These are phyloP conservation scores for Macrophomina pseudophaseolina DNA, from an alignment of 2,329 filamentous ascomycete species.

Conservation along the genomic window DNA sequence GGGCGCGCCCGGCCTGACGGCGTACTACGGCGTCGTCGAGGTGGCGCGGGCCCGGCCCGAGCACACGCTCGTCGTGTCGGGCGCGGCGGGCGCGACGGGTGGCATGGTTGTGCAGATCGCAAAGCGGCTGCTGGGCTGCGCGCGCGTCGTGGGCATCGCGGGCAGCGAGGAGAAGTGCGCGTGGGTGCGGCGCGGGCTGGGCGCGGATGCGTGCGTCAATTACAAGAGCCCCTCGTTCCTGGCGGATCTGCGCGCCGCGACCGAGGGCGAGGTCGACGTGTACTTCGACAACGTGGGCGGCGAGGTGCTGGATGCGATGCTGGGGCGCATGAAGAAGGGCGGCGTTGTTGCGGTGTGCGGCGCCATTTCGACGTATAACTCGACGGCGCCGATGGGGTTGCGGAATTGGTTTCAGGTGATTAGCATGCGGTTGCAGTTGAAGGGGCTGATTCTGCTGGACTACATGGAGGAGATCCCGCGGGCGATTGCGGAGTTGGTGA, in stretches of 20 bases:
- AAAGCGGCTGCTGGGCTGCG: conserved; percentile 49
- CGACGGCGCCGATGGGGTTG: conserved; percentile 26
- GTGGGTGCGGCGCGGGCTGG: conserved; percentile 50
- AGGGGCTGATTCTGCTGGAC: conserved; percentile 73
- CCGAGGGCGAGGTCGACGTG: conserved; percentile 56
- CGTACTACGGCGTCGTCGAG: conserved; percentile 74
- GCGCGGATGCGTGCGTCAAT: conserved; percentile 61
- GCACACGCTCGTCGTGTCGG: conserved; percentile 77
- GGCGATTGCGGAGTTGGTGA: conserved; percentile 29
- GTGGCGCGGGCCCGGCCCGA: conserved; percentile 71
- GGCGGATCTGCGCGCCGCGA: conserved; percentile 53
- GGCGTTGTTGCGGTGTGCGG: conserved; percentile 53
- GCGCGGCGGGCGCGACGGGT: conserved; percentile 78
- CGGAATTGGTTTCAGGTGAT: conserved; percentile 52
- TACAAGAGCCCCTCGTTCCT: conserved; percentile 57
- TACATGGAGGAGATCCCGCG: conserved; percentile 38
- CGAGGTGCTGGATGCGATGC: conserved; percentile 53
- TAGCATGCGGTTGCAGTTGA: conserved; percentile 49
- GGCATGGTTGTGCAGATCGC: conserved; percentile 64
- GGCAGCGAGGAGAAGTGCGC: conserved; percentile 59
- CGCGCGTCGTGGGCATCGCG: conserved; percentile 58
- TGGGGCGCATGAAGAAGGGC: conserved; percentile 47
- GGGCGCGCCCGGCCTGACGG: conserved; percentile 66
- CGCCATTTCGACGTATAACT: conserved; percentile 47
- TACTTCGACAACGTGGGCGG: conserved; percentile 60